Conservation (phyloP, 176 grass and related monocot genomes). For the Aegilops tauschii region DNA sequence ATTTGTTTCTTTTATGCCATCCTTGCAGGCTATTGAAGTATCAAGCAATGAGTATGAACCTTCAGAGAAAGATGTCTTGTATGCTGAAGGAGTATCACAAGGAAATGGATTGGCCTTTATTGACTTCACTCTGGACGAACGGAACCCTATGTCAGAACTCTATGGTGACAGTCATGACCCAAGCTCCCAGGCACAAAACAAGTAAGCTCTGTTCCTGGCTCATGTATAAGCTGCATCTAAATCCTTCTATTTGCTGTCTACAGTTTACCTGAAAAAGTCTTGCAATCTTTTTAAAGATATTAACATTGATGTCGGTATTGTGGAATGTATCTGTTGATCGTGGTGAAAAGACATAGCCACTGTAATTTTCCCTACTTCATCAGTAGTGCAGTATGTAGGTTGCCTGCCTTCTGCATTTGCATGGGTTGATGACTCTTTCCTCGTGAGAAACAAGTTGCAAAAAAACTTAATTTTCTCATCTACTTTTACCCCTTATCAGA, state of each 20-base stretch:
- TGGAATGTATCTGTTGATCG: background rate
- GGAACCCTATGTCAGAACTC: constrained; percentile 78
- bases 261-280: background rate
- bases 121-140: constrained; percentile 84
- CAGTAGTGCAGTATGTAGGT: background rate
- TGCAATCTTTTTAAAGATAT: background rate
- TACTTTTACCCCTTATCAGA: constrained; percentile 35
- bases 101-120: constrained; percentile 89
- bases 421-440: background rate
- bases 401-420: background rate
- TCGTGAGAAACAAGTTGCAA: background rate
- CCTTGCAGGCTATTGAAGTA: constrained; percentile 82
- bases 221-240: background rate
- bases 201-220: constrained; percentile 44
- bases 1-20: constrained; percentile 11
- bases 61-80: constrained; percentile 88
- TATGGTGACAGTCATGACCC: constrained; percentile 68
- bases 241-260: background rate
- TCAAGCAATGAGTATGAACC: constrained; percentile 99
- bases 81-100: constrained; percentile 95
- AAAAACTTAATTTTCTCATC: constrained; percentile 8
- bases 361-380: background rate
- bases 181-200: constrained; percentile 62
- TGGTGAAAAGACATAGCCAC: background rate
- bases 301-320: constrained; percentile 1